These are phyloP conservation scores for Cryptosporidium parvum DNA, from an alignment of 169 alveolate species.

Conservation along the genomic window DNA sequence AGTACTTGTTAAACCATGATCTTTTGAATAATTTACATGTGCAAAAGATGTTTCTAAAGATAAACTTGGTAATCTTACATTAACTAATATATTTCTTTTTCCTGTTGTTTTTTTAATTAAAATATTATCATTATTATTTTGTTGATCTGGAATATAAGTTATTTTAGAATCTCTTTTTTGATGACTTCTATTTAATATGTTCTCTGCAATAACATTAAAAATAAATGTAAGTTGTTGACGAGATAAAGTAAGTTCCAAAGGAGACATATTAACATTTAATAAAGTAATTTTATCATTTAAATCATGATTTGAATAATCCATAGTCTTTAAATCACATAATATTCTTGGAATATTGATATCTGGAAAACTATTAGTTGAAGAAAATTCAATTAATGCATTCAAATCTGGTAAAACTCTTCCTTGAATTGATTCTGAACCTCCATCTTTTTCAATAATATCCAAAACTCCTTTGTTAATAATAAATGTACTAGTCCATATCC, in stretches of 20 bases:
- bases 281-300: background rate
- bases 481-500: conserved; percentile 24
- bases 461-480: conserved; percentile 27
- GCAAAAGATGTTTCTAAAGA: conserved; percentile 72
- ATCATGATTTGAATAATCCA: background rate
- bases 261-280: conserved; percentile 36
- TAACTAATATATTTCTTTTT: conserved; percentile 11
- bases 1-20: background rate
- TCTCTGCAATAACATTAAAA: conserved; percentile 25
- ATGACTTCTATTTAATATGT: background rate
- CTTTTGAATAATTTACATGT: background rate
- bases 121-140: too few relatives aligned
- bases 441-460: conserved; percentile 40
- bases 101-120: background rate
- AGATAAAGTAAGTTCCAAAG: conserved; percentile 37
- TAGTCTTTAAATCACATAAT: background rate
- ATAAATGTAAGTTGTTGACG: conserved; percentile 67
- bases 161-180: background rate
- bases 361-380: conserved; percentile 16
- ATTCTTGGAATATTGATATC: background rate
- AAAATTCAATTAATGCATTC: conserved; percentile 26
- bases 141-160: background rate
- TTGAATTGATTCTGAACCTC: conserved; percentile 37
- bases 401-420: conserved; percentile 48
- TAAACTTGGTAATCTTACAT: conserved; percentile 4